Base-by-base conservation (phyloP, 352 stramenopile genomes). In the Globisporangium yorkense region DNA sequence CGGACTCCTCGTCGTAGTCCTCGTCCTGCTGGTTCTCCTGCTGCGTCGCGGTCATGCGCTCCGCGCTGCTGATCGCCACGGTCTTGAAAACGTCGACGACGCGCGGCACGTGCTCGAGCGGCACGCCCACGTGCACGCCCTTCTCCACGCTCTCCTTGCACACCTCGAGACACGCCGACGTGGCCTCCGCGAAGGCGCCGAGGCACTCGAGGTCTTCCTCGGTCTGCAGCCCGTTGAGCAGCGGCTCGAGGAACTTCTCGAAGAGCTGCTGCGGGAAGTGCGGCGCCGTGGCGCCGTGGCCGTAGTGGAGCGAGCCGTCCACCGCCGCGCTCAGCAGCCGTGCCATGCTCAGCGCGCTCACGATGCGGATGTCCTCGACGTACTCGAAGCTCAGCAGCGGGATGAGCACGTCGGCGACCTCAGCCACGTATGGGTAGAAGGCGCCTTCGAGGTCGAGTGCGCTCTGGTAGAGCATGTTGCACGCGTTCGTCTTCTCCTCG, bases 401-500 rank as follows among this genome's bases (percentile, higher is more conserved):
- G 53, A 93, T 74, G 63, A 95, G 65, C 37, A 91, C 79, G 55
- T 84, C 64, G 10, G 84, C 75, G 6, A 90, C 82, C 47, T 89
- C 70, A 7, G 79, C 70, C n/a, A 95, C 69, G 77, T 92, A 93
- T 35, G 81, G 77, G 57, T 90, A 89, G 66, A 95, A 93, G 46
- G 72, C 78, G 16, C 85, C 85, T 59, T 92, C 64, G 18, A 95
- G 66, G 59, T 95, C 85, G 51, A 93, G 65, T 13, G 85, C 85
- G 45, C 72, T 88, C 68, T 95, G 85, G 69, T 93, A 95, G 5
- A 95, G 68, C 85, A 95, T 95, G 70, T 95, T 92, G 63, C 84
- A 89, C 35, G 83, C 85, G 55, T 92, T 91, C 24, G 76, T 80
- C 79, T 95, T 95, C 53, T 93, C 85, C 56, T 93, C 78, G 24